phyloP scores from a whole-genome alignment of 306 rosid genomes.

The Citrullus colocynthis region DNA sequence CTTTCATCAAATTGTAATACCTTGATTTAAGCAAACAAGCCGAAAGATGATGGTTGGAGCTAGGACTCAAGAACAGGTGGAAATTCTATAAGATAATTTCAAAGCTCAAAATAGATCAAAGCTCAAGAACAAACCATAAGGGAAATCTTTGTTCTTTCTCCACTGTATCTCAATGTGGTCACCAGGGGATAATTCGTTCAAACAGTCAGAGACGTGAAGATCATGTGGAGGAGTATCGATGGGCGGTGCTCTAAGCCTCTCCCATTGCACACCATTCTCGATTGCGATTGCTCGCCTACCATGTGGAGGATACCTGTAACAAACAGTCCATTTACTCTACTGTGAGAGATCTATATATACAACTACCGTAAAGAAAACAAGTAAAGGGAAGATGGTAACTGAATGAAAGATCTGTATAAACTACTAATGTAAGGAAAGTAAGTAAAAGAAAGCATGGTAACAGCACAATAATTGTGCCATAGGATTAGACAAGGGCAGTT shows the following conservation, averaged over 20 bases:
- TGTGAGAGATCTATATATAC: neutral
- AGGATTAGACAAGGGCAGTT: neutral
- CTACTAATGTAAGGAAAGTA: neutral
- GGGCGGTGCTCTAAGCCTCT: constrained; percentile 78
- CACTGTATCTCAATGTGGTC: constrained; percentile 90
- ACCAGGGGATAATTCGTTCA: constrained; percentile 59
- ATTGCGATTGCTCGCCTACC: constrained; percentile 68
- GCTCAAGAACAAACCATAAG: constrained; percentile 60
- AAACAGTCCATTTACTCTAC: constrained; percentile 7
- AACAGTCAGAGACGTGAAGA: constrained; percentile 73
- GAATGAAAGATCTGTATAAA: neutral
- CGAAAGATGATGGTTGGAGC: too few species aligned
- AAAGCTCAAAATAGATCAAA: neutral
- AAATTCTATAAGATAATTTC: neutral
- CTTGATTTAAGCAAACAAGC: neutral
- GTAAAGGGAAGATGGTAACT: neutral
- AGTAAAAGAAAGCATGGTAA: neutral
- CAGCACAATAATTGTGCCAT: neutral
- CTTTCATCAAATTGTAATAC: neutral
- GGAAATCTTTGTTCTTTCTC: constrained; percentile 91
- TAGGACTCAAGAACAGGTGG: neutral
- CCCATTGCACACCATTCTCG: constrained; percentile 64
- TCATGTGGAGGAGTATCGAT: constrained; percentile 55
- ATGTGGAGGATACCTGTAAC: constrained; percentile 73
- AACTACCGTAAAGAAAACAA: neutral